These are phyloP conservation scores for Tylopilus subfusipes DNA, from an alignment of 768 basidiomycete species.

Conservation along the genomic window DNA sequence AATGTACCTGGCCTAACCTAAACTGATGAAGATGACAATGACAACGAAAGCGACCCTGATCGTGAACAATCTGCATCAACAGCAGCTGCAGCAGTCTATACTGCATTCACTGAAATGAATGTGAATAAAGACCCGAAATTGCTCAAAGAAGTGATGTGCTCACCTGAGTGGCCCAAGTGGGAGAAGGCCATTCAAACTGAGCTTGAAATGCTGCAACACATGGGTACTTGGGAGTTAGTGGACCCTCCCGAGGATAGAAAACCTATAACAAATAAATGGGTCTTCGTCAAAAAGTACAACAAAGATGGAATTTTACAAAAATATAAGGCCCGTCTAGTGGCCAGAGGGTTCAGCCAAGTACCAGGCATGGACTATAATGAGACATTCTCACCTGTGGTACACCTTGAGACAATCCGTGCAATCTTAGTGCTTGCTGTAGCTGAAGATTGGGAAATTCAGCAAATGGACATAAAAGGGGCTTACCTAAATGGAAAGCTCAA, in stretches of 20 bases:
- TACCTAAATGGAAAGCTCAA: neutral
- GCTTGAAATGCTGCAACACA: neutral
- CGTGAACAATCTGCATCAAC: neutral
- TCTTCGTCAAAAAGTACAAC: constrained; percentile 7
- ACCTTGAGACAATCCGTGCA: neutral
- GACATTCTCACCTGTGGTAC: neutral
- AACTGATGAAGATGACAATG: neutral
- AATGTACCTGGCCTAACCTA: too few relatives aligned
- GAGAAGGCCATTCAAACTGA: neutral
- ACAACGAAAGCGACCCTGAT: neutral
- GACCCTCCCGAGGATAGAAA: constrained; percentile 25
- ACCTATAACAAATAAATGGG: constrained; percentile 31
- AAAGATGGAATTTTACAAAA: neutral
- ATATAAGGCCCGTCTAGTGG: neutral
- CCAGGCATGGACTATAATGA: neutral
- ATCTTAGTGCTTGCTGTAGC: neutral
- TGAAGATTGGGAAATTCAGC: neutral
- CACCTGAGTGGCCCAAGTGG: neutral
- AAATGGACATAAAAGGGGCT: neutral
- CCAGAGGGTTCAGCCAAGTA: neutral
- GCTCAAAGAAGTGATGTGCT: neutral
- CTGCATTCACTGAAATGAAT: neutral
- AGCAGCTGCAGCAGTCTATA: neutral
- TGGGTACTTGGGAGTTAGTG: constrained; percentile 22
- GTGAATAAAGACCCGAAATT: neutral